Conservation (phyloP, 768 basidiomycete genomes). For the Zangia roseola region DNA sequence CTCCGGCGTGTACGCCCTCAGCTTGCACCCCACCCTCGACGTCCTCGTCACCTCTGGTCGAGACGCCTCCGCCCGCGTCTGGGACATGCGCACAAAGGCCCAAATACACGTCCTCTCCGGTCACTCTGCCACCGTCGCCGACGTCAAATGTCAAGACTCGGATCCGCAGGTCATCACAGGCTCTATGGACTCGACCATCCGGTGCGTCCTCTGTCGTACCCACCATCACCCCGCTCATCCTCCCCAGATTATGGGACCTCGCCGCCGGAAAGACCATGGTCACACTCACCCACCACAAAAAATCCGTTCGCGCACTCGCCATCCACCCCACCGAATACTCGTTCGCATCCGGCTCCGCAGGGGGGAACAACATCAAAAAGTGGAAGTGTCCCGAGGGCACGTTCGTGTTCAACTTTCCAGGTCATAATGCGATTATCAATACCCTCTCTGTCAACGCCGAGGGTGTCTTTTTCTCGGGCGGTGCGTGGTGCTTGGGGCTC, state of each 20-base stretch:
- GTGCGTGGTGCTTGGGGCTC: conserved; percentile 43
- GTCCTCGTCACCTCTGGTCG: conserved; percentile 93
- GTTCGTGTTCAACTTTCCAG: conserved; percentile 95
- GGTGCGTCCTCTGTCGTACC: conserved; percentile 45
- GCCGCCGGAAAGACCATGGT: conserved; percentile 97
- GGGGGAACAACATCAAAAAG: conserved; percentile 99
- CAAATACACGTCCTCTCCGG: conserved; percentile 92
- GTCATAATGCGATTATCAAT: conserved; percentile 98
- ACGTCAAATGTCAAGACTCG: conserved; percentile 94
- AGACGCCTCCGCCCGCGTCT: conserved; percentile 95
- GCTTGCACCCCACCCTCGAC: conserved; percentile 93
- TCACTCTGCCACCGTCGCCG: conserved; percentile 93
- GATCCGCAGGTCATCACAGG: conserved; percentile 99
- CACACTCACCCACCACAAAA: conserved; percentile 99
- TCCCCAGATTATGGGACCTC: conserved; percentile 85
- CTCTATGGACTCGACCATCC: conserved; percentile 96
- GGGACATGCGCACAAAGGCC: conserved; percentile 99
- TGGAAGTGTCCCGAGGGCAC: conserved; percentile 98
- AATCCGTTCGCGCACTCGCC: conserved; percentile 90
- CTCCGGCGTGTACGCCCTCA: conserved; percentile 93
- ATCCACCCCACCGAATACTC: conserved; percentile 97
- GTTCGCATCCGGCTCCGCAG: conserved; percentile 92
- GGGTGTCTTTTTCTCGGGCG: conserved; percentile 96
- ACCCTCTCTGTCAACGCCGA: conserved; percentile 91
- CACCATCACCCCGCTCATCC: background rate